Conservation (phyloP, 495 filamentous ascomycete species). For the Trichoderma parareesei region DNA sequence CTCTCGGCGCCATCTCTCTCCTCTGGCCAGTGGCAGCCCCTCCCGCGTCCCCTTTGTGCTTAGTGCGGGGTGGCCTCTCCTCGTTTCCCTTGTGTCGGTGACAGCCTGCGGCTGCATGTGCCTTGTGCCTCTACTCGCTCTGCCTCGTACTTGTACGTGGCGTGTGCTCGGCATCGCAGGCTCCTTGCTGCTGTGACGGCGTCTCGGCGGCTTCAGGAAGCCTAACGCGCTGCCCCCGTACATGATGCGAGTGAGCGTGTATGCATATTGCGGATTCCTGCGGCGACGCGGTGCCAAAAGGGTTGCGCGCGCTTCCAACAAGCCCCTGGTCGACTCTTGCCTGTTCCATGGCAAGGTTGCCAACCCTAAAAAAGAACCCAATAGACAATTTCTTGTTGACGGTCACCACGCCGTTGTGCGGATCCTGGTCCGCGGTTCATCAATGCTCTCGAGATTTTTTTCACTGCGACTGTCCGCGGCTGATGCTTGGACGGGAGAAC, state of each 20-base stretch:
- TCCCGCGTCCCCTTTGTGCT: not conserved
- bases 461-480: too few relatives aligned
- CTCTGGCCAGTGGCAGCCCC: not conserved
- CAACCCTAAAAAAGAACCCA: not conserved
- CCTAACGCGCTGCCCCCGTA: not conserved
- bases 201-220: not conserved
- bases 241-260: not conserved
- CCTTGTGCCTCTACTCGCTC: not conserved
- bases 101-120: not conserved
- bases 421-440: not conserved
- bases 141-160: too few relatives aligned
- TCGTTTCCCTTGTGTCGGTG: not conserved
- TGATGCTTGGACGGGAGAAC: too few relatives aligned
- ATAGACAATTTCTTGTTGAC: too few relatives aligned
- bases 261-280: not conserved
- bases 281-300: not conserved
- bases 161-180: too few relatives aligned
- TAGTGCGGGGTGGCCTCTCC: not conserved
- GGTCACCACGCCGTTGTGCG: not conserved
- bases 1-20: not conserved
- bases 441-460: not conserved
- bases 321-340: not conserved
- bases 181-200: too few relatives aligned
- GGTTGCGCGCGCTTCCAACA: not conserved
- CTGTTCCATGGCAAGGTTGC: not conserved